These are phyloP conservation scores for Wallacemonas sp. DNA, from an alignment of 208 protist genomes.

Conservation along the genomic window DNA sequence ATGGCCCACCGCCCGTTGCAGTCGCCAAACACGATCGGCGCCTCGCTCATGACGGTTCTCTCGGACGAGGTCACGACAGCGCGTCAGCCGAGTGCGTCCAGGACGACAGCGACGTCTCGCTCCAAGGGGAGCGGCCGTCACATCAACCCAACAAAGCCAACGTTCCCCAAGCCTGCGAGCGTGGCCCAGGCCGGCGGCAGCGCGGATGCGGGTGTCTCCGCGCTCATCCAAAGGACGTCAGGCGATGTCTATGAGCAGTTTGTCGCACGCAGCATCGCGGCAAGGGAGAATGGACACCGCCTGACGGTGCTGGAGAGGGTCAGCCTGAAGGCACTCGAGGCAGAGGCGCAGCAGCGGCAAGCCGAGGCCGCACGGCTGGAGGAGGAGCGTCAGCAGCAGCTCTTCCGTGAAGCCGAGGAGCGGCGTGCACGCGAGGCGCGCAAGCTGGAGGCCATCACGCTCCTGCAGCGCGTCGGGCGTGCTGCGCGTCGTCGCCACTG, in stretches of 20 bases:
- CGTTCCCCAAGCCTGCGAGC: too few species aligned
- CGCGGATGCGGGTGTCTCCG: constrained; percentile 12
- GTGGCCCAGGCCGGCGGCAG: too few species aligned
- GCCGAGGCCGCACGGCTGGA: constrained; percentile 25
- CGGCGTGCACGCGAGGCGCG: constrained; percentile 34
- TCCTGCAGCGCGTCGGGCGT: constrained; percentile 59
- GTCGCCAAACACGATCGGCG: too few species aligned
- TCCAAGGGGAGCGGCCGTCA: too few species aligned
- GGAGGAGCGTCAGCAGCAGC: constrained; percentile 19
- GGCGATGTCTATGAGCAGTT: constrained; percentile 39
- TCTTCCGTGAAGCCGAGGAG: constrained; percentile 32
- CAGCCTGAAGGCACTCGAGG: constrained; percentile 44
- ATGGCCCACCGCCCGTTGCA: too few species aligned
- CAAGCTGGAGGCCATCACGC: constrained; percentile 35
- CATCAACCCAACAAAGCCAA: too few species aligned
- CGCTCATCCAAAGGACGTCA: constrained; percentile 28
- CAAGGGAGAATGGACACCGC: constrained; percentile 32
- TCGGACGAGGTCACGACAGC: too few species aligned
- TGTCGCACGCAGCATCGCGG: constrained; percentile 22
- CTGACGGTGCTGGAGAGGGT: constrained; percentile 57
- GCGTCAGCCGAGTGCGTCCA: too few species aligned
- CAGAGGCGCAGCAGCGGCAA: constrained; percentile 24
- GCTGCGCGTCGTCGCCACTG: constrained; percentile 41
- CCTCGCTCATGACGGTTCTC: too few species aligned
- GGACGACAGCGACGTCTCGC: too few species aligned